Base-by-base conservation (phyloP, 1,284 basidiomycete species). In the Veloboletus limbatus region DNA sequence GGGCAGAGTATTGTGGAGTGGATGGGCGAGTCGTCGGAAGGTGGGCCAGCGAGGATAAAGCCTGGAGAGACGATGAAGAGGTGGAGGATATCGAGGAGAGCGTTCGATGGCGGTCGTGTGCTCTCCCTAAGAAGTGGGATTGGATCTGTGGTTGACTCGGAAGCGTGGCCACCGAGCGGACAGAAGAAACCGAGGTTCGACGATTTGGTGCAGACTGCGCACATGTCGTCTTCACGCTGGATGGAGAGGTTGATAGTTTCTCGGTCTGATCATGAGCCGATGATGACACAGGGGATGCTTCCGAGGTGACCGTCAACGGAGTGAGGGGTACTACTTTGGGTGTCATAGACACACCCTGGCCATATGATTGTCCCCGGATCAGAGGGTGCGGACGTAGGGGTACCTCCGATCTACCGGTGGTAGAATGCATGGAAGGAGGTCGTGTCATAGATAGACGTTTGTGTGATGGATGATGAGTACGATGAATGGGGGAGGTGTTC, bases 311-410 rank as follows among this genome's bases (percentile, higher is more conserved):
- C 1, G 81, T 78, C 36, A 86, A 67, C 24, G 84, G 82, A n/a
- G 79, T 73, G 16, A 85, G 71, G 30, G 81, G 77, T 2, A 74
- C 64, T 26, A 79, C 75, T 60, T 78, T 81, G 45, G 72, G 49
- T 40, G 58, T 58, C 64, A 53, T 53, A 2, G 65, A 51, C 18
- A 53, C 35, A 31, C 53, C 45, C 45, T 75, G 73, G 9, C 80
- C 78, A 49, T 75, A 79, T 0, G 85, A 85, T 53, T 81, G 74
- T 8, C 83, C 84, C 45, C 85, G 81, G 52, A 88, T 86, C 41
- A 88, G 73, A 7, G 85, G 86, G 59, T 88, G 85, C 1, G 82
- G 85, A 17, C 82, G 81, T 41, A 84, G 66, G 18, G 69, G 50
- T 11, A 53, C 59, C 14, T 67, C 62, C 26, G 68, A 60, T 54